phyloP scores from a whole-genome alignment of 2,329 filamentous ascomycete genomes.

The Calonectria honghensis region DNA sequence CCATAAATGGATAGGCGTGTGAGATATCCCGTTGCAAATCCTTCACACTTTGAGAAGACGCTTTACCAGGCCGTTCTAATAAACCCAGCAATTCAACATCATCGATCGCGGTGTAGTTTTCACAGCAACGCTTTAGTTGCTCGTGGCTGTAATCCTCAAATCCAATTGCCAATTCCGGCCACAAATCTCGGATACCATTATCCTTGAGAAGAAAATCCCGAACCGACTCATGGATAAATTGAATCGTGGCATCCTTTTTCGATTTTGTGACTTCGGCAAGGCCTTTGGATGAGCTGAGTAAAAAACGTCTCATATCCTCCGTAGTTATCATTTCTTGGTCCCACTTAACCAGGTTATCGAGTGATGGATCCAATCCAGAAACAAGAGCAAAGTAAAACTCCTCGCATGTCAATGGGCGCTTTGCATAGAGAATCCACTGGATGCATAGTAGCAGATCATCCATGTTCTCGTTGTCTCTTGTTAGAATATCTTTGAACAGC shows the following conservation, averaged over 20 bases:
- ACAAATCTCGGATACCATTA: not conserved
- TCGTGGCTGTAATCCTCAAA: not conserved
- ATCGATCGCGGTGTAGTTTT: not conserved
- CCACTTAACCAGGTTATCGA: conserved; percentile 50
- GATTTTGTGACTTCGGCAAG: conserved; percentile 5
- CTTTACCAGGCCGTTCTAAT: not conserved
- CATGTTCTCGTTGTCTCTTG: conserved; percentile 65
- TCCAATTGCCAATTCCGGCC: not conserved
- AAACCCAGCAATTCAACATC: not conserved
- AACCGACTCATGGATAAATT: conserved; percentile 20
- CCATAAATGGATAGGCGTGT: conserved; percentile 63
- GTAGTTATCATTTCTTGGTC: conserved; percentile 39
- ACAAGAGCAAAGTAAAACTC: conserved; percentile 64
- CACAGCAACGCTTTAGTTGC: not conserved
- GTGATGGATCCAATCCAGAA: conserved; percentile 1
- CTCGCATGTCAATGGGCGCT: conserved; percentile 61
- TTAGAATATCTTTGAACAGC: conserved; percentile 71
- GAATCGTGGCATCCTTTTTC: not conserved
- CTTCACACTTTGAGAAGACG: too few relatives aligned
- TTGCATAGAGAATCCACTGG: conserved; percentile 71
- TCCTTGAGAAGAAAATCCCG: conserved; percentile 12
- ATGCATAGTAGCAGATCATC: conserved; percentile 67
- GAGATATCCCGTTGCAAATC: not conserved
- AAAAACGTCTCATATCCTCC: not conserved
- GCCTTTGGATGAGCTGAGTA: conserved; percentile 6